Percentiles rank a stretch among this genome's conserved stretches.
Evolutionary conservation across 2,329 filamentous ascomycete species (phyloP).

Genomic region (Cladorrhinum sp.): DNA sequence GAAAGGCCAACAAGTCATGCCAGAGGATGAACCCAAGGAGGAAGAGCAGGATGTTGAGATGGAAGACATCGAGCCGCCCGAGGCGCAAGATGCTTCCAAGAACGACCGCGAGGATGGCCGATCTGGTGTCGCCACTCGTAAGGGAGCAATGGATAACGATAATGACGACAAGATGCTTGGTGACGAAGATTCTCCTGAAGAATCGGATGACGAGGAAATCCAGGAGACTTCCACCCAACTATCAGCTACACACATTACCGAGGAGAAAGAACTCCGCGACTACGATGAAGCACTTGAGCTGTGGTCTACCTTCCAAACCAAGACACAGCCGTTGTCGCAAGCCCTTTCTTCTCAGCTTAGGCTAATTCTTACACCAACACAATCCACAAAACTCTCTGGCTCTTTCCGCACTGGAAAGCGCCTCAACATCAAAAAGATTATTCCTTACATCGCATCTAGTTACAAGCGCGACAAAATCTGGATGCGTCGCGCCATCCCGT

Average conservation of each 20-base stretch:
- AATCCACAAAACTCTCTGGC: conserved; percentile 92
- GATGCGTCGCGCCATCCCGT: conserved; percentile 91
- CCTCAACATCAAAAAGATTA: conserved; percentile 99
- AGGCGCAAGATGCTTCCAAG: conserved; percentile 39
- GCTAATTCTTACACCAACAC: conserved; percentile 89
- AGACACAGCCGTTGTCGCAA: conserved; percentile 82
- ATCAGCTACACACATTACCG: conserved; percentile 67
- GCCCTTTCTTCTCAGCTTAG: conserved; percentile 91
- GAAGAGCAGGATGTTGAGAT: conserved; percentile 44
- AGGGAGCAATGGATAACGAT: conserved; percentile 57
- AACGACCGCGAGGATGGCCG: conserved; percentile 53
- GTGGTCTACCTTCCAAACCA: conserved; percentile 81
- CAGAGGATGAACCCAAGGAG: conserved; percentile 45
- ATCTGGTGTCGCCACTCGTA: conserved; percentile 58
- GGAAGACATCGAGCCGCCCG: conserved; percentile 42
- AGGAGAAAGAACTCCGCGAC: conserved; percentile 42
- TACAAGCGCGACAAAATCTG: conserved; percentile 99
- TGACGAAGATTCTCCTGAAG: conserved; percentile 33
- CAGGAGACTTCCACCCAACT: conserved; percentile 61
- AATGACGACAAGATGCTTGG: conserved; percentile 33
- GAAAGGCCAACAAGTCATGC: conserved; percentile 45
- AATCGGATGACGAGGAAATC: conserved; percentile 45
- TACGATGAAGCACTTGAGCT: conserved; percentile 62
- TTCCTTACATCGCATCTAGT: conserved; percentile 95
- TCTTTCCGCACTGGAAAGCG: conserved; percentile 97